Evolutionary conservation across 306 rosid species (phyloP).

Genomic region (Vigna reflexopilosa): DNA sequence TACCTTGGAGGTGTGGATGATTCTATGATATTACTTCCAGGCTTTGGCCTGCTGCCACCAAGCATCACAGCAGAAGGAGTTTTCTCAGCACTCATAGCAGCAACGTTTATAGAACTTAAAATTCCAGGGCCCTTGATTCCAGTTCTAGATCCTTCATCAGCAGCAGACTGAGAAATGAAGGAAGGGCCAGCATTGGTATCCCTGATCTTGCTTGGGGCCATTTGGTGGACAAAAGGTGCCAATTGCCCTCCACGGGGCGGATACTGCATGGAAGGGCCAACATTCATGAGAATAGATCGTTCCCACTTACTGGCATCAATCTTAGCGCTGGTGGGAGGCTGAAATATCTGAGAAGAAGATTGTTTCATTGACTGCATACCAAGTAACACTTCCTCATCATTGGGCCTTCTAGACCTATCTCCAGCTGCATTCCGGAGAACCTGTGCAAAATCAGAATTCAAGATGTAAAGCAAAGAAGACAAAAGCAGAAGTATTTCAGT

Average conservation of each 20-base stretch:
- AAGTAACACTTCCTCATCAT: slow-evolving; percentile 69
- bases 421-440: slow-evolving; percentile 71
- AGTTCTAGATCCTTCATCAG: slow-evolving; percentile 98
- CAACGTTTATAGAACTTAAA: slow-evolving; percentile 68
- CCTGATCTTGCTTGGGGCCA: slow-evolving; percentile 68
- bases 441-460: slow-evolving; percentile 51
- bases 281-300: slow-evolving; percentile 67
- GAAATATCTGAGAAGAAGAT: slow-evolving; percentile 68
- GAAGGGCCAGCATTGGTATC: slow-evolving; percentile 76
- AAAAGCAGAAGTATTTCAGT: not conserved
- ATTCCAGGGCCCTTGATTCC: slow-evolving; percentile 91
- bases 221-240: slow-evolving; percentile 66
- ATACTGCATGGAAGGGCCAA: slow-evolving; percentile 69
- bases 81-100: slow-evolving; percentile 63
- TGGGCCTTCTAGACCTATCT: slow-evolving; percentile 75
- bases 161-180: slow-evolving; percentile 86
- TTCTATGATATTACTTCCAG: slow-evolving; percentile 58
- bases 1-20: slow-evolving; percentile 69
- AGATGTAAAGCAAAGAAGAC: slow-evolving; percentile 33
- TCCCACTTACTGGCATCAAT: slow-evolving; percentile 70
- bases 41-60: slow-evolving; percentile 70
- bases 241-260: slow-evolving; percentile 69
- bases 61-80: slow-evolving; percentile 60
- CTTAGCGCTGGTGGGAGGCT: slow-evolving; percentile 68
- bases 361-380: slow-evolving; percentile 74